Percentiles rank a stretch among this genome's conserved stretches.
These are phyloP conservation scores for Omphalotus olearius DNA, from an alignment of 1,284 basidiomycete genomes.

Conservation along the genomic window DNA sequence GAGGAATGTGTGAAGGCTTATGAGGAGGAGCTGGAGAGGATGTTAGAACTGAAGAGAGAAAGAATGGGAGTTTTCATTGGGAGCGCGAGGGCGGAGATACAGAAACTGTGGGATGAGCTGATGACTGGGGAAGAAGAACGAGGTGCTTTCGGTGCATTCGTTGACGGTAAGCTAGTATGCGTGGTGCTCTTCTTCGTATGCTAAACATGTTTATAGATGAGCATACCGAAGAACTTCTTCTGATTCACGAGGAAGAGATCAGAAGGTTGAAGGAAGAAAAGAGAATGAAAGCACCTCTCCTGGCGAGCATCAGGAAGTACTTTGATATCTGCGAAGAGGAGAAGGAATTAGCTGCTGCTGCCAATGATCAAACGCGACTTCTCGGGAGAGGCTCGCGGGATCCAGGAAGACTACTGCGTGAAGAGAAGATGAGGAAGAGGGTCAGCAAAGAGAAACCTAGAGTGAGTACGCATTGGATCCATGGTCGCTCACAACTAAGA, in stretches of 20 bases:
- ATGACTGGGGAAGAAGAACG: slow-evolving; percentile 84
- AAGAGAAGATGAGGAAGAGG: slow-evolving; percentile 97
- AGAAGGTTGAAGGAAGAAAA: slow-evolving; percentile 77
- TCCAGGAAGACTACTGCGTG: slow-evolving; percentile 76
- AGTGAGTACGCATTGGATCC: slow-evolving; percentile 41
- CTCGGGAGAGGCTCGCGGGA: slow-evolving; percentile 76
- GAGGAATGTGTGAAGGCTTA: slow-evolving; percentile 75
- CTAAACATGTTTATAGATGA: slow-evolving; percentile 54
- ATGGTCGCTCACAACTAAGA: not conserved
- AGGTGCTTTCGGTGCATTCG: slow-evolving; percentile 76
- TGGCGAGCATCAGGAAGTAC: slow-evolving; percentile 83
- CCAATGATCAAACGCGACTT: slow-evolving; percentile 74
- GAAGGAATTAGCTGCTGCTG: slow-evolving; percentile 80
- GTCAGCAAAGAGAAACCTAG: slow-evolving; percentile 94
- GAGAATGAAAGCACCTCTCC: slow-evolving; percentile 69
- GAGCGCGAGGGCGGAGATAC: slow-evolving; percentile 81
- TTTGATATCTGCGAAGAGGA: slow-evolving; percentile 90
- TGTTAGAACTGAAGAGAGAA: slow-evolving; percentile 85
- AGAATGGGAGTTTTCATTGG: slow-evolving; percentile 85
- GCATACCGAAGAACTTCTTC: slow-evolving; percentile 84
- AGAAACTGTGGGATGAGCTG: slow-evolving; percentile 80
- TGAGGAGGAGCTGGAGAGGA: slow-evolving; percentile 85
- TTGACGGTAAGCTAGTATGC: slow-evolving; percentile 57
- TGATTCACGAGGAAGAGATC: slow-evolving; percentile 87
- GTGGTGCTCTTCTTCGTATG: slow-evolving; percentile 2